Evolutionary conservation across 345 rosid genomes (phyloP).

Genomic region (Hypericum androsaemum): DNA sequence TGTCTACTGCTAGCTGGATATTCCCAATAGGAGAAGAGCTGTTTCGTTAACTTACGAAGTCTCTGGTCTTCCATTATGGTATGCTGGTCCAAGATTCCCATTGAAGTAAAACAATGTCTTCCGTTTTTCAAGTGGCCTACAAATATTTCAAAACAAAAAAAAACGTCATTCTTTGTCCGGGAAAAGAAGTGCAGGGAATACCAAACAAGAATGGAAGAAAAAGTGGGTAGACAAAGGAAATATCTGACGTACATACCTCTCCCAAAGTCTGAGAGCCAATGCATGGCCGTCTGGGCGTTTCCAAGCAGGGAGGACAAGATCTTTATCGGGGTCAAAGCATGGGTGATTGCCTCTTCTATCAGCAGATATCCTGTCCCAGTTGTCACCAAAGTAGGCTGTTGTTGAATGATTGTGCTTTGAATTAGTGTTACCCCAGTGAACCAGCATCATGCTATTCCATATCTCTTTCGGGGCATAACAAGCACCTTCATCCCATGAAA

Average conservation of each 20-base stretch:
- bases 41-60: slow-evolving; percentile 47
- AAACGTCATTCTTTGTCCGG: slow-evolving; percentile 1
- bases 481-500: slow-evolving; percentile 99
- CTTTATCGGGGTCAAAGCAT: slow-evolving; percentile 92
- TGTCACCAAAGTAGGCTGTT: slow-evolving; percentile 86
- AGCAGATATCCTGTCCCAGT: slow-evolving; percentile 66
- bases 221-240: slow-evolving; percentile 6
- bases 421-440: slow-evolving; percentile 98
- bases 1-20: neutral
- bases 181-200: neutral
- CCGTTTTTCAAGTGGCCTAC: slow-evolving; percentile 68
- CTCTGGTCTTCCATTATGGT: slow-evolving; percentile 78
- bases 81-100: slow-evolving; percentile 95
- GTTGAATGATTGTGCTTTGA: slow-evolving; percentile 89
- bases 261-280: slow-evolving; percentile 55
- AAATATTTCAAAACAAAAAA: slow-evolving; percentile 8
- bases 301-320: slow-evolving; percentile 98
- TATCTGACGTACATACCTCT: slow-evolving; percentile 29
- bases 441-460: slow-evolving; percentile 97
- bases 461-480: slow-evolving; percentile 99
- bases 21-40: neutral
- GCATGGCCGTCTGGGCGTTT: slow-evolving; percentile 61
- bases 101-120: slow-evolving; percentile 82
- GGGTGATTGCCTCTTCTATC: slow-evolving; percentile 81
- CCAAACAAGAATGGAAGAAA: slow-evolving; percentile 1